Evolutionary conservation across 2,329 filamentous ascomycete genomes (phyloP).

Genomic region (Botrytis galanthina): DNA sequence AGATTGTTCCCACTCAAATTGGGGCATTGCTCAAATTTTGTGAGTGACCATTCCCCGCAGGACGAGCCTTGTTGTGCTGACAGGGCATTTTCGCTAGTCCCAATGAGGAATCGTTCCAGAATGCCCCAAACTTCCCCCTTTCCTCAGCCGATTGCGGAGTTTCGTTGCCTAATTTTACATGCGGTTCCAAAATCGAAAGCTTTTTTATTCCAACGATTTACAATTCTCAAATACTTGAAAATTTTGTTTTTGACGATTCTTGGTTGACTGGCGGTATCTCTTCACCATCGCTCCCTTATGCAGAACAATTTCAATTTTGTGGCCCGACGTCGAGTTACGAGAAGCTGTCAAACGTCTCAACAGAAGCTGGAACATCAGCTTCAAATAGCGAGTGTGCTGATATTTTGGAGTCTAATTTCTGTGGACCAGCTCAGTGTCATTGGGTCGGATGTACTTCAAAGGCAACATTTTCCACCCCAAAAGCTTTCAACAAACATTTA

Average conservation of each 20-base stretch:
- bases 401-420: background rate
- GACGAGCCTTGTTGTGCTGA: constrained; percentile 3
- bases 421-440: background rate
- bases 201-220: background rate
- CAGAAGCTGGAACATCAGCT: background rate
- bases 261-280: background rate
- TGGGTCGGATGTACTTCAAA: background rate
- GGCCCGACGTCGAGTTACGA: background rate
- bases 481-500: background rate
- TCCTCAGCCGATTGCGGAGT: background rate
- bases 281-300: background rate
- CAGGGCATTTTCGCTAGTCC: background rate
- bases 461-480: background rate
- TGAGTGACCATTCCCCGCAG: background rate
- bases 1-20: background rate
- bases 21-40: background rate
- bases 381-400: background rate
- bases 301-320: background rate
- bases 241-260: background rate
- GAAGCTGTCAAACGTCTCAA: background rate
- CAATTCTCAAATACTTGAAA: background rate
- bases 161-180: background rate
- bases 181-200: background rate
- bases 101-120: background rate
- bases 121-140: background rate